A percentile compares a stretch with the other conserved stretches of the same genome.
These are phyloP conservation scores for Rachicladosporium sp. DNA, from an alignment of 2,329 filamentous ascomycete genomes.

Conservation along the genomic window DNA sequence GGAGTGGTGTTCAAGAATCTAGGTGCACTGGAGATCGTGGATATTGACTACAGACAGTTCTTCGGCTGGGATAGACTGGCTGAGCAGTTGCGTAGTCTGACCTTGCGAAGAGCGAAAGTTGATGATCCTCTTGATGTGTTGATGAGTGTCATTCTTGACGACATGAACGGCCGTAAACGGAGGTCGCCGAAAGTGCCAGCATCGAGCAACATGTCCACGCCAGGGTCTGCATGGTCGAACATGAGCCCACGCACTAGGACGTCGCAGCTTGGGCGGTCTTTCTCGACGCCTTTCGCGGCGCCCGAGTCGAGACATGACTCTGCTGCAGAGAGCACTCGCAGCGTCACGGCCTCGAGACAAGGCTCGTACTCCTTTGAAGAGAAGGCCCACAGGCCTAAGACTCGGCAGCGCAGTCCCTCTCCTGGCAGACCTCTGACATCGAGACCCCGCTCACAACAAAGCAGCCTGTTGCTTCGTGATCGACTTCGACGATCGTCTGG, in stretches of 20 bases:
- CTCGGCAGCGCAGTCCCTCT: constrained; percentile 61
- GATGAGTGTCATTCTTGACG: constrained; percentile 86
- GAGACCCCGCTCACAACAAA: constrained; percentile 45
- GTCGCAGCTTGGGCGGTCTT: constrained; percentile 54
- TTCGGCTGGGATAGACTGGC: constrained; percentile 92
- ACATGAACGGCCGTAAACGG: constrained; percentile 83
- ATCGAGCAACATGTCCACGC: constrained; percentile 62
- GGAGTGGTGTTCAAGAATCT: constrained; percentile 87
- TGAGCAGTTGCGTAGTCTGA: constrained; percentile 81
- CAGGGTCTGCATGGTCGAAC: constrained; percentile 43
- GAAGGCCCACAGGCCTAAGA: constrained; percentile 16
- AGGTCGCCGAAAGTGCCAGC: constrained; percentile 64
- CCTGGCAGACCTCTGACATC: constrained; percentile 65
- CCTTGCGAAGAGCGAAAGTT: constrained; percentile 72
- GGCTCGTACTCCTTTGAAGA: constrained; percentile 41
- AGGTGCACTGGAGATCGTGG: constrained; percentile 83
- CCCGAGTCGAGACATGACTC: constrained; percentile 34
- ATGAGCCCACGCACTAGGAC: constrained; percentile 52
- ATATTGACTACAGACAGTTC: constrained; percentile 93
- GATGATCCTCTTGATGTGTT: constrained; percentile 85
- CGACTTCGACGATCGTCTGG: constrained; percentile 71
- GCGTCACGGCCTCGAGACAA: constrained; percentile 37
- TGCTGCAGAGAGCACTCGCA: constrained; percentile 35
- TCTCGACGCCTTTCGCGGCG: constrained; percentile 47
- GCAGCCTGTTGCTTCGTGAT: too few species aligned